These are phyloP conservation scores for Tricharina praecox DNA, from an alignment of 495 filamentous ascomycete genomes.

Conservation along the genomic window DNA sequence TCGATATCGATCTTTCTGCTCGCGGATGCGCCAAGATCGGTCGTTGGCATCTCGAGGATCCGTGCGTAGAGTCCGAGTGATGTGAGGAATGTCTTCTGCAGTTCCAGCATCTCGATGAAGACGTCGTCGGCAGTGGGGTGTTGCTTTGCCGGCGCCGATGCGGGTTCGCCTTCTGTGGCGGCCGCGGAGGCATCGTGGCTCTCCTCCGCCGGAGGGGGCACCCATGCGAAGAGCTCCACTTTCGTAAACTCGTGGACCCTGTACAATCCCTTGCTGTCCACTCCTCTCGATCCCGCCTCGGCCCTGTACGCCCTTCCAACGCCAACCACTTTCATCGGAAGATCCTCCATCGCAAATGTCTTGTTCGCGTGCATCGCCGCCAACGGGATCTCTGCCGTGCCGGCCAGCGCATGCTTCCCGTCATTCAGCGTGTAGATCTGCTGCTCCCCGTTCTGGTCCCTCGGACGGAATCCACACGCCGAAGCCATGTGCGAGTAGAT, in stretches of 20 bases:
- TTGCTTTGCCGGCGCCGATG: not conserved
- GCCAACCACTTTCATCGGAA: slow-evolving; percentile 66
- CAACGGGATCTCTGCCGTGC: slow-evolving; percentile 85
- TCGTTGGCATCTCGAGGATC: slow-evolving; percentile 77
- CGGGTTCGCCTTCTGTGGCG: slow-evolving; percentile 4
- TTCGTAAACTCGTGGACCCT: slow-evolving; percentile 99
- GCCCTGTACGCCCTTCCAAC: slow-evolving; percentile 81
- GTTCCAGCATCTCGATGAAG: slow-evolving; percentile 66
- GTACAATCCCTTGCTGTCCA: slow-evolving; percentile 85
- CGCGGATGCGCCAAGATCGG: slow-evolving; percentile 77
- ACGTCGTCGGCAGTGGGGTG: slow-evolving; percentile 33
- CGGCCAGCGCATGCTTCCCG: slow-evolving; percentile 42
- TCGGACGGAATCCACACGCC: slow-evolving; percentile 83
- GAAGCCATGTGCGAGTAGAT: slow-evolving; percentile 81
- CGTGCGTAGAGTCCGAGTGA: slow-evolving; percentile 68
- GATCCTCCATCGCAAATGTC: slow-evolving; percentile 39
- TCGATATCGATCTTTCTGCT: slow-evolving; percentile 81
- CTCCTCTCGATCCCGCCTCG: slow-evolving; percentile 77
- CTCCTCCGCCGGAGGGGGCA: slow-evolving; percentile 30
- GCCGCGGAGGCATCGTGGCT: slow-evolving; percentile 7
- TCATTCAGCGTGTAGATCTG: slow-evolving; percentile 54
- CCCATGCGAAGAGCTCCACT: slow-evolving; percentile 93
- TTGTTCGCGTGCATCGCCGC: slow-evolving; percentile 74
- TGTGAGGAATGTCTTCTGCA: slow-evolving; percentile 68
- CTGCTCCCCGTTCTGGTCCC: slow-evolving; percentile 77